phyloP scores from a whole-genome alignment of 1,284 basidiomycete species.

The Cryptococcus sp. region DNA sequence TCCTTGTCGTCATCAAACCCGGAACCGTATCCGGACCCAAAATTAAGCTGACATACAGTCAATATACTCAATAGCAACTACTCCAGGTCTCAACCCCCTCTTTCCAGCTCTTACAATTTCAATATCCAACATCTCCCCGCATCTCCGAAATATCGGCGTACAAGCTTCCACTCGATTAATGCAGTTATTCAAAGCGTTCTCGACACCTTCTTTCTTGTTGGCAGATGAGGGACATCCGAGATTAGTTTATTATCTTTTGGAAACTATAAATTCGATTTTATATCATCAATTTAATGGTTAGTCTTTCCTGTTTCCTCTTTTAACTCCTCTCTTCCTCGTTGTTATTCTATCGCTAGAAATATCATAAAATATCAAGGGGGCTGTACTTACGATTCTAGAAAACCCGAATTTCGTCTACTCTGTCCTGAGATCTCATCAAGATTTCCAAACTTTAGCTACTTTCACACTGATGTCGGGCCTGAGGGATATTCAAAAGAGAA shows the following conservation, averaged over 20 bases:
- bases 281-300: conserved; percentile 53
- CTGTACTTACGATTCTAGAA: conserved; percentile 49
- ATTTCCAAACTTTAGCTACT: conserved; percentile 80
- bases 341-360: too few relatives aligned
- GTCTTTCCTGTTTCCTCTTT: neutral
- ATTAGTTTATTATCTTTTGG: conserved; percentile 85
- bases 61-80: conserved; percentile 84
- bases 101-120: conserved; percentile 88
- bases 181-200: conserved; percentile 84
- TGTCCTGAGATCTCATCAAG: conserved; percentile 71
- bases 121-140: conserved; percentile 80
- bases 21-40: neutral
- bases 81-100: conserved; percentile 76
- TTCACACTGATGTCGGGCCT: conserved; percentile 80
- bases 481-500: conserved; percentile 71
- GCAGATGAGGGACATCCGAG: conserved; percentile 91
- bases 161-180: conserved; percentile 75
- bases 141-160: conserved; percentile 74
- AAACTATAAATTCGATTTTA: conserved; percentile 82
- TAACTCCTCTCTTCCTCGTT: too few relatives aligned
- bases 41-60: conserved; percentile 53
- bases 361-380: too few relatives aligned
- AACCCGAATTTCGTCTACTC: conserved; percentile 88
- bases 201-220: conserved; percentile 79
- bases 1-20: neutral